These are phyloP conservation scores for Diaporthe citrichinensis DNA, from an alignment of 2,329 filamentous ascomycete genomes.

Conservation along the genomic window DNA sequence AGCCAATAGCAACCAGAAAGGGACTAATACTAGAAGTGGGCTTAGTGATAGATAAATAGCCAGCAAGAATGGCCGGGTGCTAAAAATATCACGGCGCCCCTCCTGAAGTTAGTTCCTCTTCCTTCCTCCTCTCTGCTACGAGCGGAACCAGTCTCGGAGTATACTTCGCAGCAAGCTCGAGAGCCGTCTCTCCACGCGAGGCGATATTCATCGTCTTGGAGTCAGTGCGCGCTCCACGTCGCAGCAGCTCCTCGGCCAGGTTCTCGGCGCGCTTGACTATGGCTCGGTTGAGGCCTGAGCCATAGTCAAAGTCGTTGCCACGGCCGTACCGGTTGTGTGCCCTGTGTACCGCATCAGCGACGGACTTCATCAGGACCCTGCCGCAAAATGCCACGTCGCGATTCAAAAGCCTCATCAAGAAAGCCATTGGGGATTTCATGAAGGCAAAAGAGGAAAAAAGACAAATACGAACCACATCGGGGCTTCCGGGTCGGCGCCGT, in stretches of 20 bases:
- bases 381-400: neutral
- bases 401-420: neutral
- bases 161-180: neutral
- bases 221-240: neutral
- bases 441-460: neutral
- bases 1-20: neutral
- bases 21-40: neutral
- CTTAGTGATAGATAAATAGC: neutral
- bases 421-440: neutral
- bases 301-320: neutral
- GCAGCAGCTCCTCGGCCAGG: conserved; percentile 5
- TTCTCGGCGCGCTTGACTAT: neutral
- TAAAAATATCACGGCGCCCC: neutral
- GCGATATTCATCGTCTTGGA: neutral
- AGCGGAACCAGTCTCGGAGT: neutral
- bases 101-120: neutral
- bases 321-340: neutral
- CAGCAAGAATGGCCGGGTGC: neutral
- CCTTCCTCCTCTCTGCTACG: neutral
- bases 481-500: neutral
- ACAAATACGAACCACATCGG: neutral
- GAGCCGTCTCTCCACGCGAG: neutral
- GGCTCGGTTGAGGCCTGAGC: conserved; percentile 1
- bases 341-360: neutral
- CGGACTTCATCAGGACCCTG: no score